Base-by-base conservation (phyloP, 2,329 filamentous ascomycete species). In the Penicillium fuscoglaucum region DNA sequence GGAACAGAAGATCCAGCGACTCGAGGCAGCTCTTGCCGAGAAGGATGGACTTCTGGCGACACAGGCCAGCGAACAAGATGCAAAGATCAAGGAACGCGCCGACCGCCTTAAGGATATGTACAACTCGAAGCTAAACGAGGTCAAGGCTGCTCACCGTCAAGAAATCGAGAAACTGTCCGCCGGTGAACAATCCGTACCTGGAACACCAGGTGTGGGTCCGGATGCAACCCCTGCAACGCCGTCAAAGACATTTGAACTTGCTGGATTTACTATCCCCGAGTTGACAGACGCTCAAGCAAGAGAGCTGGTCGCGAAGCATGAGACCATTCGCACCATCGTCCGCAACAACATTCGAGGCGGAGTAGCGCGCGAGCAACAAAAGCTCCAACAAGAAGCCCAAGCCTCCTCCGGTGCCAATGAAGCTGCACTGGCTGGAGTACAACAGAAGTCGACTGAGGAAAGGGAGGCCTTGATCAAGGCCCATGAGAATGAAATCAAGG, bases 71-170 rank as follows among this genome's bases (percentile, higher is more conserved):
- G 78, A 83, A 51, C 72, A 81, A 33, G 81, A 85, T 52, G 73
- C 78, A 28, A 76, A 80, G 52, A 68, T 80, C 57, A 78, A 83
- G 49, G 75, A 80, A 57, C 72, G 75, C 12, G 72, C 79, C 1
- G 82, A 83, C 54, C 84, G 87, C 60, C 78, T 89, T 17, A 89
- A 93, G 68, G 83, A 85, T 31, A 86, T 83, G 12, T 80, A 90
- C 59, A 89, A 89, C 67, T 87, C 85, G 70, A 91, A 89, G 70
- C 80, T 96, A 17, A 75, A 72, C 9, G 84, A 87, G 50, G 75
- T 80, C 12, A 80, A 77, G 61, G 76, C 79, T 33, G 72, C 79
- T 55, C 79, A 84, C 53, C 76, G 80, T 48, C 75, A 79, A 53
- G 80, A 82, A 60, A 63, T 83, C 8, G 78, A 83, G 63, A 77